Evolutionary conservation across 1,139 yeast genomes (phyloP).

Genomic region (Taphrina communis): DNA sequence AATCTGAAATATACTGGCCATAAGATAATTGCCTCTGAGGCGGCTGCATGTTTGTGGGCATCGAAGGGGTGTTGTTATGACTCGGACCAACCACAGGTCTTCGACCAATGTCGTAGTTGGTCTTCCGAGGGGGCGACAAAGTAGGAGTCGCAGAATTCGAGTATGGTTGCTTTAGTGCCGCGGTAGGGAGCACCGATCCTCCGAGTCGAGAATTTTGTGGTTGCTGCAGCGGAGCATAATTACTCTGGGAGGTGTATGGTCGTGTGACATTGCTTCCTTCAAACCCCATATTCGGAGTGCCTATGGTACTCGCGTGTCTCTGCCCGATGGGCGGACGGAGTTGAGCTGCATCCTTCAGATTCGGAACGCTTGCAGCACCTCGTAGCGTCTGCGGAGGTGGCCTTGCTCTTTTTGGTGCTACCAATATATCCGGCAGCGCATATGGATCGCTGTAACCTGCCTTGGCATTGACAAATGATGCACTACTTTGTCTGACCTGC

Average conservation of each 20-base stretch:
- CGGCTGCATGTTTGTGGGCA: neutral
- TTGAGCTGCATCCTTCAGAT: conserved; percentile 9
- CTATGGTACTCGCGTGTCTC: conserved; percentile 19
- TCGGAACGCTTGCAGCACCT: conserved; percentile 30
- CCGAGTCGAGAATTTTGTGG: neutral
- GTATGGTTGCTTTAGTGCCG: neutral
- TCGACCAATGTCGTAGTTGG: neutral
- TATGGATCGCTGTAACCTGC: conserved; percentile 32
- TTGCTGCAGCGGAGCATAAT: neutral
- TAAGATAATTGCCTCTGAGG: conserved; percentile 2
- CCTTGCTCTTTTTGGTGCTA: conserved; percentile 24
- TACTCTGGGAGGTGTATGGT: conserved; percentile 6
- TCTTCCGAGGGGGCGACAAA: conserved; percentile 7
- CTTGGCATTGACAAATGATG: conserved; percentile 34
- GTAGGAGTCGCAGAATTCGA: neutral
- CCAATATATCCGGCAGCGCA: conserved; percentile 32
- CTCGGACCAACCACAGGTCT: neutral
- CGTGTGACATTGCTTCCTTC: neutral
- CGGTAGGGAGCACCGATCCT: neutral
- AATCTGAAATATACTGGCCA: neutral
- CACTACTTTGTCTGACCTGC: neutral
- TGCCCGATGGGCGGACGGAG: conserved; percentile 12
- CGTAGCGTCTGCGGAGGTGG: conserved; percentile 23
- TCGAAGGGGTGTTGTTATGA: neutral
- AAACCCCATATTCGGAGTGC: neutral